Evolutionary conservation across 306 rosid genomes (phyloP), one percentile per base, ranked within the genome.

Genomic region (Acacia acuminata): DNA sequence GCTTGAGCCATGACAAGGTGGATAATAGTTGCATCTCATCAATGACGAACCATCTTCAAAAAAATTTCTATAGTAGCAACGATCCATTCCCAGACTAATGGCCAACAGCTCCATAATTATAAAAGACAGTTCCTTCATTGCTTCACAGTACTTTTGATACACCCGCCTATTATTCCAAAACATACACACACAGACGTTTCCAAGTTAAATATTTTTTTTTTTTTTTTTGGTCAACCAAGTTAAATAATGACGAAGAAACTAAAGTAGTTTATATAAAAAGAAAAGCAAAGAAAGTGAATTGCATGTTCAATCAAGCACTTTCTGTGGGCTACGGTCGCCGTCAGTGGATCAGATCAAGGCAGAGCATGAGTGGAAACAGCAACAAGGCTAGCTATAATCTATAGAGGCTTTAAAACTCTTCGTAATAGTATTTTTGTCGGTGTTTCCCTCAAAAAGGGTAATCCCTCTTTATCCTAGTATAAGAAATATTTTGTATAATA

Each of bases 11-110:
- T 79, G 77, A 77, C 97, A 93, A 36, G 94, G 88, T 17, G 97
- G 97, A 81, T 93, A 93, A 76, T 85, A 84, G 84, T 93, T 93
- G 58, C 97, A 93, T 69, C 97, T 86, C 97, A 93, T 93, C 82
- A 91, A 87, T 44, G 97, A 93, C 15, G 73, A 82, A 7, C 90
- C 89, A 84, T 93, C 97, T 87, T 93, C 82, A 38, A 93, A 93
- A 81, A 81, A 91, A 1, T 77, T 84, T 71, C 89, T 38, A 66
- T 79, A 91, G 71, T 89, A 80, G 9, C 20, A 13, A 4, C 90
- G 83, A 43, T 91, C 92, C 25, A 93, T 87, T 3, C 92, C 95
- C 85, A 93, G 85, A 80, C 97, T 89, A 10, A 91, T 79, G 3
- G 85, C 95, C 86, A 93, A 42, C 0, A 93, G 86, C 89, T 93